Evolutionary conservation across 495 filamentous ascomycete species (phyloP), one percentile per base, ranked within the genome.

Genomic region (Aspergillus sparsus): DNA sequence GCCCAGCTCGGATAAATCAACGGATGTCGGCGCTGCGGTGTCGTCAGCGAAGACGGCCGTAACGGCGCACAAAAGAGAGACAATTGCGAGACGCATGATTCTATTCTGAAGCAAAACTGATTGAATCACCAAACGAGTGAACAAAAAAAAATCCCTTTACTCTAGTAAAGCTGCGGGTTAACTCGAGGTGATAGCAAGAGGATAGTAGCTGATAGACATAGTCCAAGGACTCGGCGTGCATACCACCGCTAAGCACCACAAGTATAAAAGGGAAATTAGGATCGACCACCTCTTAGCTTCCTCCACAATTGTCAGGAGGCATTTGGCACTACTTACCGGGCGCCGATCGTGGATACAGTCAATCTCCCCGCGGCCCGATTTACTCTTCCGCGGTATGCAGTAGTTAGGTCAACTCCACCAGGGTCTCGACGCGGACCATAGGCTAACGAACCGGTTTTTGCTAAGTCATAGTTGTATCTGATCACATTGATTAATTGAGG

Each of bases 71-170:
- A 31, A 21, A 16, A 50, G 15, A 12, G 47, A 50, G 47, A 50
- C 12, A 27, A 32, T 50, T 7, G 47, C 21, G 18, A 50, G 13
- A 50, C 47, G 47, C 47, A 50, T 50, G 47, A 13, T 50, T 15
- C 16, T 32, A 13, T 50, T 6, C 16, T 2, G 5, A 27, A 27
- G 45, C 12, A 10, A 27, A 32, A 50, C 16, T n/a, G 16, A 16
- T 16, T 41, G 37, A 41, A 41, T 41, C 21, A 27, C 21, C 1
- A 27, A 27, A 27, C 3, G 21, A 9, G 37, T 41, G 37, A 41
- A 41, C 10, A 41, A 1, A 10, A 41, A 41, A 6, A n/a, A 7
- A 41, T 9, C 6, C 37, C 37, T 41, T 41, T 41, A 41, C 8
- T n/a, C 21, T 27, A 27, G 21, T 27, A 27, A 27, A 27, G 21